Percentiles rank a stretch among this genome's conserved stretches.
These are phyloP conservation scores for Botrytis pseudocinerea DNA, from an alignment of 2,329 filamentous ascomycete genomes.

Conservation along the genomic window DNA sequence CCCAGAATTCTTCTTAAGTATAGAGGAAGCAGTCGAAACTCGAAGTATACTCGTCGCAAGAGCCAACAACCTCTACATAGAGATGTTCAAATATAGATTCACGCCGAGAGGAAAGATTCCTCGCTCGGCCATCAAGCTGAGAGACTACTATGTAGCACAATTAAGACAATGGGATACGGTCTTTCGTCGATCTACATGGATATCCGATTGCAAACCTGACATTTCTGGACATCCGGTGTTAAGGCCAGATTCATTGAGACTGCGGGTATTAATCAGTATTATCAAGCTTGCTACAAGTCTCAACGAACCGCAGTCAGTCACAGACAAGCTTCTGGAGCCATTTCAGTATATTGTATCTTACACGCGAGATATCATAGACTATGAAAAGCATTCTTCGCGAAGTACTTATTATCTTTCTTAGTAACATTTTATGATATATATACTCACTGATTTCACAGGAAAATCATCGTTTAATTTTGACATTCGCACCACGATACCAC, in stretches of 20 bases:
- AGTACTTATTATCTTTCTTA: background rate
- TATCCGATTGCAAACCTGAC: background rate
- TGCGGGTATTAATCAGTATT: background rate
- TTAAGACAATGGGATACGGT: slow-evolving; percentile 16
- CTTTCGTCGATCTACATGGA: slow-evolving; percentile 11
- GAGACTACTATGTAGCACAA: slow-evolving; percentile 16
- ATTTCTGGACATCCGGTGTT: slow-evolving; percentile 1
- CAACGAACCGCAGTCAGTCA: slow-evolving; percentile 12
- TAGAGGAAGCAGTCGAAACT: slow-evolving; percentile 35
- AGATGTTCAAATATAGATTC: slow-evolving; percentile 25
- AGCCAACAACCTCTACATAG: slow-evolving; percentile 43
- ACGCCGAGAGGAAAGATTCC: slow-evolving; percentile 41
- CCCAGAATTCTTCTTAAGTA: slow-evolving; percentile 42
- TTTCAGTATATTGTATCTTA: slow-evolving; percentile 17
- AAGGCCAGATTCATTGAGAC: slow-evolving; percentile 13
- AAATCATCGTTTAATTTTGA: slow-evolving; percentile 28
- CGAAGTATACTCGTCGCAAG: slow-evolving; percentile 42
- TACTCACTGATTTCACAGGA: background rate
- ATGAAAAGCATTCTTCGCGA: background rate
- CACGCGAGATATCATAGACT: slow-evolving; percentile 14
- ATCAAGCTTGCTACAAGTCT: slow-evolving; percentile 21
- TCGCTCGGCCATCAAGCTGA: slow-evolving; percentile 1
- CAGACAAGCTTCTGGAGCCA: slow-evolving; percentile 5
- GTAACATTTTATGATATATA: background rate
- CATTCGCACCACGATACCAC: slow-evolving; percentile 56